Evolutionary conservation across 768 basidiomycete species (phyloP), one percentile per base, ranked within the genome.

Genomic region (Hygrophoropsis aurantiaca): DNA sequence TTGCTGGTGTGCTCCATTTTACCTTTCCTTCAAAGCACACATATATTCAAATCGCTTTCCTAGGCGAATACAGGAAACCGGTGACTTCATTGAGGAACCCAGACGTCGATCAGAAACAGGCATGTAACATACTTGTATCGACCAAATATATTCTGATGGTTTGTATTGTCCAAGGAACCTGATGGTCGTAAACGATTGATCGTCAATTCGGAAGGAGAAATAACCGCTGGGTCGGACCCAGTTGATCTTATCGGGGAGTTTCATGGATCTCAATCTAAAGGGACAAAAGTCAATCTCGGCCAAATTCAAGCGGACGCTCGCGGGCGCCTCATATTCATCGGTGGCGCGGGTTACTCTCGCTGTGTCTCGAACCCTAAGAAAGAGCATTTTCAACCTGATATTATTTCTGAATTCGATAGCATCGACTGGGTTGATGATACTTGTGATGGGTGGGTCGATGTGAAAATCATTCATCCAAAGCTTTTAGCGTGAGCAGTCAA

Each of bases 351-450:
- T 20, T 44, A 54, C 18, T 52, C 58, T 19, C 50, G 44, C 27
- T 59, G 32, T 37, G 53, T 60, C 36, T 37, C 21, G 25, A 52
- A 52, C 10, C 44, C 24, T 20, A 27, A 40, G 4, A 39, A 54
- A 15, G 51, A 52, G 8, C 46, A 49, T n/a, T 38, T 40, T 19
- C 58, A 60, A 30, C 64, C 58, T 36, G 54, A 50, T 38, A 61
- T 58, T 53, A 50, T 53, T 20, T 55, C 57, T 13, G 57, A 54
- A 34, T 64, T 69, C 45, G 68, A 71, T 49, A 63, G 55, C 40
- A 49, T 55, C 23, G 62, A 67, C 50, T 69, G 68, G 69, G 46
- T 66, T 35, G 69, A 70, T 42, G 62, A 62, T 36, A 61, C 55
- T 7, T 66, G 57, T 37, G 69, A 70, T 36, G 68, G 69, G 2